Evolutionary conservation across 306 rosid species (phyloP).

Genomic region (Astragalus glycyphyllos): DNA sequence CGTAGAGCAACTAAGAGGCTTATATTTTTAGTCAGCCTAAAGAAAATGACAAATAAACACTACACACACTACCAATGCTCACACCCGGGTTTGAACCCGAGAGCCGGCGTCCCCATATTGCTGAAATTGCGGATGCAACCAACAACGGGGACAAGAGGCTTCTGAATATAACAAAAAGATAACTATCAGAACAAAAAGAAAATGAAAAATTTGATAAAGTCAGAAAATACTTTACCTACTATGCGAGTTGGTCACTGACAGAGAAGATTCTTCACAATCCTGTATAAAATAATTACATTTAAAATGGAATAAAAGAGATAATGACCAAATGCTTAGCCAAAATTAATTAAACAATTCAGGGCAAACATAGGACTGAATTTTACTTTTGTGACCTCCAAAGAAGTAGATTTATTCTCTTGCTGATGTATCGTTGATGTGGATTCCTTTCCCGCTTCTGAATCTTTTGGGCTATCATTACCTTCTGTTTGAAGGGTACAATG

Average conservation of each 20-base stretch:
- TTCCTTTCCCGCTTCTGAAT: conserved; percentile 53
- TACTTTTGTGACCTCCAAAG: conserved; percentile 50
- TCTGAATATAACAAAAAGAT: no score
- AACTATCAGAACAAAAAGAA: no score
- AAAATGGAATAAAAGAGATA: conserved; percentile 22
- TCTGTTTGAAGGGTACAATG: conserved; percentile 57
- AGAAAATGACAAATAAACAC: no score
- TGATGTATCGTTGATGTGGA: conserved; percentile 47
- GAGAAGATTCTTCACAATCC: conserved; percentile 64
- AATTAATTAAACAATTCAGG: conserved; percentile 15
- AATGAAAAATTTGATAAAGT: conserved; percentile 32
- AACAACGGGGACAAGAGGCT: not conserved
- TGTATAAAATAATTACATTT: conserved; percentile 48
- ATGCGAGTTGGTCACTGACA: conserved; percentile 54
- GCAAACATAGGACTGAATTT: conserved; percentile 34
- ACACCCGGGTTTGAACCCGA: no score
- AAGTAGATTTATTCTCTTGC: conserved; percentile 43
- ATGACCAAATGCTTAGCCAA: conserved; percentile 18
- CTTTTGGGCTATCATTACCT: conserved; percentile 53
- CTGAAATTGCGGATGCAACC: no score
- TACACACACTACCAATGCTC: no score
- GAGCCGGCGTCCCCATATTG: no score
- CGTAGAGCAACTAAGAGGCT: no score
- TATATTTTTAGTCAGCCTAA: no score
- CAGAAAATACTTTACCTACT: conserved; percentile 57